Base-by-base conservation (phyloP, 768 basidiomycete species). In the Xerocomellus amylosporus region DNA sequence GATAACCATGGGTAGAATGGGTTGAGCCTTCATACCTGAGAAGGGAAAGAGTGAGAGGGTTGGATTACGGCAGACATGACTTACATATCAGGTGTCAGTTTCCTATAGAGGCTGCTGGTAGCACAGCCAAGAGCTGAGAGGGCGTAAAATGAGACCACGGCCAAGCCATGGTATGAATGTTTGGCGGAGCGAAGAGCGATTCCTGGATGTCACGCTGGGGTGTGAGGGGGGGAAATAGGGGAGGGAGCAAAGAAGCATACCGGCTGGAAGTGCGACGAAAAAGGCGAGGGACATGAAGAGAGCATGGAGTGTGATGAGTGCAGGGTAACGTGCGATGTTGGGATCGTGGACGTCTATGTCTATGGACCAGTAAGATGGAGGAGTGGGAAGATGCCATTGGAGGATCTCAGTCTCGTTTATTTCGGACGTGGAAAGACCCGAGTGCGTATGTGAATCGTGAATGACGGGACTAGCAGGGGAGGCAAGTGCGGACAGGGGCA, bases 31-130 rank as follows among this genome's bases (percentile, higher is more conserved):
- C 73, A 63, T 90, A 90, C 87, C 88, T 90, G 64, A 34, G 46
- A 54, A 54, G 9, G 39, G 20, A 47, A 34, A 58, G 67, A 46
- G 66, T 50, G 46, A 53, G 52, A 39, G 17, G 39, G 37, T 4
- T 19, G 61, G 14, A 55, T 61, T 47, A 51, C 47, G 62, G 55
- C 62, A 73, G 5, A 14, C 12, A 58, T 51, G 8, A 41, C 87
- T 64, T 71, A 94, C 87, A 93, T 85, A 70, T 95, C 79, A 3
- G 91, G 90, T 0, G 91, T 93, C 47, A 86, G 69, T 58, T 90
- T 90, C 41, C 77, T 77, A 71, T 98, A 97, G 22, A 90, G 66
- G 2, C 78, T 77, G 61, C 86, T 87, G 20, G 86, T 72, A 14
- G 83, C 76, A 67, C 87, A 82, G 5, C 90, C 91, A 38, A 95